Percentiles rank a stretch among this genome's conserved stretches.
Conservation (phyloP, 441 rosid genomes). For the Pelargonium cotyledonis region DNA sequence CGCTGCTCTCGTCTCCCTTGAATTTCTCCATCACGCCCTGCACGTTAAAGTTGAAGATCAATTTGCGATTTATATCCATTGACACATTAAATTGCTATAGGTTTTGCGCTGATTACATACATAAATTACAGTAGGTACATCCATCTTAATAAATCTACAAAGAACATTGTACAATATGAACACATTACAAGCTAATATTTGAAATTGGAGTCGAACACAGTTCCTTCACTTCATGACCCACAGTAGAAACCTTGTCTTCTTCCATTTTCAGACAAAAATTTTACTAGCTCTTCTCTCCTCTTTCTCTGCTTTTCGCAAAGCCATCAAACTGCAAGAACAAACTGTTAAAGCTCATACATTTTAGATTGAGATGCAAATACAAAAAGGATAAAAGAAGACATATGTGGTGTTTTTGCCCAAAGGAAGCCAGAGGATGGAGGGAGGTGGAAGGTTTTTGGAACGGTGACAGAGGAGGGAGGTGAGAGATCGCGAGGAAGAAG, state of each 20-base stretch:
- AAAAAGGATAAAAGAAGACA: slow-evolving; percentile 12
- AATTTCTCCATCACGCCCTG: no score
- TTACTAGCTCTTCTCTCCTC: slow-evolving; percentile 87
- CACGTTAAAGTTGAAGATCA: no score
- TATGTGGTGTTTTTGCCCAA: no score
- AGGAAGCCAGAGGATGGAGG: no score
- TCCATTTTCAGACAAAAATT: slow-evolving; percentile 90
- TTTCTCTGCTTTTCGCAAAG: slow-evolving; percentile 89
- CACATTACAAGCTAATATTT: not conserved
- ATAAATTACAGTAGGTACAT: no score
- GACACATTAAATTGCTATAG: not conserved
- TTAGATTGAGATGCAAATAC: slow-evolving; percentile 6
- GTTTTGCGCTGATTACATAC: no score
- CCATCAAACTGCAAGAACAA: slow-evolving; percentile 49
- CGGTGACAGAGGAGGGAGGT: no score
- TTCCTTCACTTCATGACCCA: not conserved
- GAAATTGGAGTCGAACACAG: not conserved
- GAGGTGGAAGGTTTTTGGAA: no score
- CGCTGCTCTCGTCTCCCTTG: no score
- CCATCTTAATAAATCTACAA: no score
- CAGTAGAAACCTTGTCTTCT: slow-evolving; percentile 71
- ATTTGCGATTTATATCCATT: not conserved
- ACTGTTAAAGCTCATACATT: not conserved
- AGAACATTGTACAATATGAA: no score
- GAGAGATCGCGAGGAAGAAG: no score